Evolutionary conservation across 345 rosid genomes (phyloP), one percentile per base, ranked within the genome.

Genomic region (Salix caprea): DNA sequence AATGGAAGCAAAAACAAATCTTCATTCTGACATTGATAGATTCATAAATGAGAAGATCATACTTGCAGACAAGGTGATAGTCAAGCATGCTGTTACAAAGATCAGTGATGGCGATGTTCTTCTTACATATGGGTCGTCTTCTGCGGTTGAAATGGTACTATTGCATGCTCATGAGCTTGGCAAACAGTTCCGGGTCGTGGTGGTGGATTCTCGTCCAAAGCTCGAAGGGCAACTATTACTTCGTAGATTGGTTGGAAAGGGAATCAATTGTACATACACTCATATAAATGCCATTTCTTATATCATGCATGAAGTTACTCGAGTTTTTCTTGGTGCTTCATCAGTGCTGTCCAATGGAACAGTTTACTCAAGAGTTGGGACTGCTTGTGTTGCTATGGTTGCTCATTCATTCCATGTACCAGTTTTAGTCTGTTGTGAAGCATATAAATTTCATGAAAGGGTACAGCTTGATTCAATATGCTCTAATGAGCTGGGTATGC

Each of bases 331-430:
- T 81, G 99, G 98, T 19, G 98, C 99, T 23, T 90, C 96, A 21
- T 92, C 99, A 7, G 92, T 96, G 80, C 85, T 96, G 86, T 93
- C 96, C n/a, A 96, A 93, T 82, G 98, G 98, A 76, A 93, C 99
- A 19, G 92, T 93, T 61, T 96, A 89, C 82, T 96, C 99, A 1
- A 88, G 98, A 74, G 98, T 92, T 21, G 99, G 99, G 67, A 93
- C 99, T 58, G 98, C 99, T 44, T 90, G 90, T 82, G 90, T 96
- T 74, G 99, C 98, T 42, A 93, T 96, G 98, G 98, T 91, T 79
- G 98, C 99, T 26, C 94, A 86, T 87, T 96, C 91, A 7, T 92
- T 91, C 71, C 81, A 65, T 67, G 89, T 92, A 70, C 98, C 99
- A 7, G 98, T 93, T 69, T 86, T 96, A 81, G 93, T 96, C 16